phyloP scores from a whole-genome alignment of 2,329 filamentous ascomycete genomes.

The Keithomyces neogunnii region DNA sequence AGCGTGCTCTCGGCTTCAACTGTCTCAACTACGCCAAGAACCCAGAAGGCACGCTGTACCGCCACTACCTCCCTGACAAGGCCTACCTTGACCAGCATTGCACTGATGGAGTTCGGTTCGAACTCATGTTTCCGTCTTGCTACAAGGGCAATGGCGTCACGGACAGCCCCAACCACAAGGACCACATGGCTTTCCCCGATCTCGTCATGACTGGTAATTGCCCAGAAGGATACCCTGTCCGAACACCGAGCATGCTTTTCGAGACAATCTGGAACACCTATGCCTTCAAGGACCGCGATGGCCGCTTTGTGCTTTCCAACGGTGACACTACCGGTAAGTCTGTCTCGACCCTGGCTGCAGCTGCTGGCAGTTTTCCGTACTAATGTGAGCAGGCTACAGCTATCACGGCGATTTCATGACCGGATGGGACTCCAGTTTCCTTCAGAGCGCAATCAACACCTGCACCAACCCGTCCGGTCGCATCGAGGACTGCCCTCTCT shows the following conservation, averaged over 20 bases:
- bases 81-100: conserved; percentile 73
- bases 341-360: not conserved
- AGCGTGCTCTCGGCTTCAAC: conserved; percentile 90
- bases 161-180: conserved; percentile 46
- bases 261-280: conserved; percentile 78
- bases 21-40: conserved; percentile 70
- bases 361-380: not conserved
- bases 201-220: conserved; percentile 70
- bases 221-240: conserved; percentile 57
- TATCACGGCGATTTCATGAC: conserved; percentile 76
- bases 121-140: conserved; percentile 84
- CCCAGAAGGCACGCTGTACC: conserved; percentile 67
- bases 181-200: conserved; percentile 70
- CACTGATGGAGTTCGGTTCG: conserved; percentile 69
- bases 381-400: conserved; percentile 47
- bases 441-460: conserved; percentile 62
- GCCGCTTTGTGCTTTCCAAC: conserved; percentile 68
- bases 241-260: conserved; percentile 69
- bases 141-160: conserved; percentile 60
- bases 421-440: conserved; percentile 63
- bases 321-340: conserved; percentile 63
- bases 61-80: conserved; percentile 77
- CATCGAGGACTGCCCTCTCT: conserved; percentile 67
- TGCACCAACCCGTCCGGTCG: conserved; percentile 66
- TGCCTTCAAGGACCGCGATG: conserved; percentile 51